Conservation (phyloP, 176 grass and related monocot species). For the Carex cristatella region DNA sequence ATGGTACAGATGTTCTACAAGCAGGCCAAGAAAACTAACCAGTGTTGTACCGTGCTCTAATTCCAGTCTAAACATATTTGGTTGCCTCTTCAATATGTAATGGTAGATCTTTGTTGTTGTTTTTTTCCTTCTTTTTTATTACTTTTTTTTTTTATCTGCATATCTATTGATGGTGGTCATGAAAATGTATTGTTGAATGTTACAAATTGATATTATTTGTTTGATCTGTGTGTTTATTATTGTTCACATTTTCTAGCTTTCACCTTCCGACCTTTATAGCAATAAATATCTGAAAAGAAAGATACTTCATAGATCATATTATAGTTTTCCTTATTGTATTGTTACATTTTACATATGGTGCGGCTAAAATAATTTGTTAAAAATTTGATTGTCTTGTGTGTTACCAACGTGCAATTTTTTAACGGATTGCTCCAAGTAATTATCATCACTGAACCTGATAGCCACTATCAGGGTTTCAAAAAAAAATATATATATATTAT, state of each 20-base stretch:
- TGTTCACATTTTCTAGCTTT: slow-evolving; percentile 5
- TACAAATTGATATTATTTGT: slow-evolving; percentile 1
- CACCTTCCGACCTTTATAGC: neutral
- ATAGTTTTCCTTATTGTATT: neutral
- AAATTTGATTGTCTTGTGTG: neutral
- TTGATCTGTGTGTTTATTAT: slow-evolving; percentile 7
- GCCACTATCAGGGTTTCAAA: too few species aligned
- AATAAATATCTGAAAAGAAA: slow-evolving; percentile 5
- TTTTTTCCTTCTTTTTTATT: neutral
- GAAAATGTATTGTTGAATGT: slow-evolving; percentile 11
- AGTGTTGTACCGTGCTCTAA: slow-evolving; percentile 86
- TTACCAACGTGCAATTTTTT: neutral
- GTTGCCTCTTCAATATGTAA: slow-evolving; percentile 5
- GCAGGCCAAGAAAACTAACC: slow-evolving; percentile 96
- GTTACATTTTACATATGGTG: neutral
- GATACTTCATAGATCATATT: neutral
- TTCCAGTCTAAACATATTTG: slow-evolving; percentile 5
- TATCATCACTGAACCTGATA: neutral
- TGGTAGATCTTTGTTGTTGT: neutral
- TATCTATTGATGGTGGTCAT: slow-evolving; percentile 10
- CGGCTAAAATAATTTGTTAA: neutral
- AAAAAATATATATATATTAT: too few species aligned
- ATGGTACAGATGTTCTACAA: slow-evolving; percentile 95
- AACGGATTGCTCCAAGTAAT: neutral
- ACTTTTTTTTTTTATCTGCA: slow-evolving; percentile 9